Base-by-base conservation (phyloP, 202 grass and related monocot species). In the Musa balbisiana region DNA sequence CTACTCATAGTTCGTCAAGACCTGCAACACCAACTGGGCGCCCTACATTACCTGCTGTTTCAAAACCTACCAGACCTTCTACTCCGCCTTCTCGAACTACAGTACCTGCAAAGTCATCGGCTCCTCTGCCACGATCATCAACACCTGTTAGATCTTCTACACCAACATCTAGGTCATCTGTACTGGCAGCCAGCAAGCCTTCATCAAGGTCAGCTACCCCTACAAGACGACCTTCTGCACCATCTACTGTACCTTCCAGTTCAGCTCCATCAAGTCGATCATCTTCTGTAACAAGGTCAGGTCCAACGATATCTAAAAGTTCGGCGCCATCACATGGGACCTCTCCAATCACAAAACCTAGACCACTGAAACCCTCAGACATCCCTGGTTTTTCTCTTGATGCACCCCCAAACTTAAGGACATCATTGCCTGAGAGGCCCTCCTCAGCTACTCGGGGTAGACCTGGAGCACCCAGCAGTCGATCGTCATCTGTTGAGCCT, bases 321-420 rank as follows among this genome's bases (percentile, higher is more conserved):
- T 84, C 74, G 71, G 70, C 71, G 82, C 76, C 87, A 80, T 82
- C 88, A 62, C 87, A 85, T 74, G 91, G 90, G 22, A 93, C 83
- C 71, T 94, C 94, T 60, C 91, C 90, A 49, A 94, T 85, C 43
- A 82, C 94, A 55, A 93, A 84, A 82, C 89, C 94, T 65, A 88
- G 87, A 76, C 67, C 91, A 83, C 94, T 91, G 94, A 98, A 92
- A 67, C 91, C 94, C 56, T 94, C 86, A 67, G 94, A 98, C 74
- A 98, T 98, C 91, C 94, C 94, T 16, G 94, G 91, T 17, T 98
- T 98, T 72, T 89, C 83, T 14, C 90, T 89, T 77, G 88, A 94
- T 50, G 91, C 83, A 0, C 94, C 94, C 24, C 90, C 94, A 76
- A 98, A 98, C 89, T 73, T 98, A 64, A 98, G 91, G 75, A 98